These are phyloP conservation scores for Aspergillus luchuensis DNA, from an alignment of 2,329 filamentous ascomycete genomes.

Conservation along the genomic window DNA sequence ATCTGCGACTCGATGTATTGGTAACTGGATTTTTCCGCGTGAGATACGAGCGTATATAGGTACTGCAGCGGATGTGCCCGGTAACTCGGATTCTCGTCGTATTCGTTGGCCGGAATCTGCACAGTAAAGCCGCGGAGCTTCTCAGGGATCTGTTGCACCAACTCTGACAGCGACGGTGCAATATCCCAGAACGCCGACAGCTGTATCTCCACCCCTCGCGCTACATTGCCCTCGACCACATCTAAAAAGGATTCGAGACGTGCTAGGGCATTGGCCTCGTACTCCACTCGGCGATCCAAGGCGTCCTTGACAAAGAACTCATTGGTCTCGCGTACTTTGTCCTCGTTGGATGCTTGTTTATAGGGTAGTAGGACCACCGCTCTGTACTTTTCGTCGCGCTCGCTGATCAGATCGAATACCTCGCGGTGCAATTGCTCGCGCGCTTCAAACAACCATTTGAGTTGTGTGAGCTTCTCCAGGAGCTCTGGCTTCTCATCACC, in stretches of 20 bases:
- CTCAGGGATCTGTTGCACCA: conserved; percentile 77
- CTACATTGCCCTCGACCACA: conserved; percentile 81
- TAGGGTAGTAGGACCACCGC: conserved; percentile 83
- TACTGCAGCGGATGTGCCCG: conserved; percentile 83
- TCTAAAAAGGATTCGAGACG: conserved; percentile 75
- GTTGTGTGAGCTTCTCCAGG: conserved; percentile 86
- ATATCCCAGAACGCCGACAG: conserved; percentile 98
- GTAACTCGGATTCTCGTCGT: conserved; percentile 83
- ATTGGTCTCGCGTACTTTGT: conserved; percentile 77
- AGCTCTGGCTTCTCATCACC: conserved; percentile 94
- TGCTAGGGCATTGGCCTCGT: conserved; percentile 69
- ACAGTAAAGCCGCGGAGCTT: conserved; percentile 63
- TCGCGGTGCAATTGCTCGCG: conserved; percentile 85
- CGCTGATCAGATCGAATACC: conserved; percentile 79
- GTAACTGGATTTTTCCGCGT: conserved; percentile 89
- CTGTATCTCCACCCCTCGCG: conserved; percentile 85
- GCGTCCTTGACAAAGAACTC: conserved; percentile 82
- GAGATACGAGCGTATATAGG: conserved; percentile 78
- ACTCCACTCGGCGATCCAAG: conserved; percentile 68
- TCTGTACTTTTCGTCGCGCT: conserved; percentile 83
- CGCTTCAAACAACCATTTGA: conserved; percentile 97
- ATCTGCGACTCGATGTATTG: conserved; percentile 96
- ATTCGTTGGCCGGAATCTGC: conserved; percentile 76
- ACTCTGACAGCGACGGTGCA: conserved; percentile 74
- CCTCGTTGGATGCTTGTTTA: conserved; percentile 68